phyloP scores from a whole-genome alignment of 2,329 filamentous ascomycete genomes.

The Chaetothyriales sp. region DNA sequence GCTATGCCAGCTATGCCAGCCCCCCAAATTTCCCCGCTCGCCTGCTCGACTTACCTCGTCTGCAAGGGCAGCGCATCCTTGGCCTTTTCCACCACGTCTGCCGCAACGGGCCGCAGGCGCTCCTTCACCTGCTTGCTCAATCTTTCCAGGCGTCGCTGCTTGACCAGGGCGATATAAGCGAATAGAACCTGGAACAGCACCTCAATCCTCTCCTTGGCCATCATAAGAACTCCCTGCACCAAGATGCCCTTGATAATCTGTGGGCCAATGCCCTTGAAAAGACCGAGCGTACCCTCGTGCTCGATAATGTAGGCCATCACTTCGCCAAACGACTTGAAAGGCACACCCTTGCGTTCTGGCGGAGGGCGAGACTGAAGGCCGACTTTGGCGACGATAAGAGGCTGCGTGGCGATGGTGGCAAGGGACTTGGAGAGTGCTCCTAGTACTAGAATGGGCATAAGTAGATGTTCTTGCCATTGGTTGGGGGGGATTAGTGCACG shows the following conservation, averaged over 20 bases:
- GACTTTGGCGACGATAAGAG: constrained; percentile 94
- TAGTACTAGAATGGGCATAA: constrained; percentile 44
- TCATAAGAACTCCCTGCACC: constrained; percentile 95
- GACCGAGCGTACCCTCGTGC: constrained; percentile 64
- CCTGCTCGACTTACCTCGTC: constrained; percentile 27
- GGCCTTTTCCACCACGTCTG: constrained; percentile 30
- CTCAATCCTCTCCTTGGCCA: constrained; percentile 96
- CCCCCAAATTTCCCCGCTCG: too few relatives aligned
- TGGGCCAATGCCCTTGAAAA: constrained; percentile 94
- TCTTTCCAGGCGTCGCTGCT: constrained; percentile 54
- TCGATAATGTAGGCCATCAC: constrained; percentile 90
- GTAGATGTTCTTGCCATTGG: not conserved
- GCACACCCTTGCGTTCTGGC: constrained; percentile 66
- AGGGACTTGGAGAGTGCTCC: constrained; percentile 85
- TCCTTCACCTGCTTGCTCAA: constrained; percentile 34
- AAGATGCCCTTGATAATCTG: constrained; percentile 85
- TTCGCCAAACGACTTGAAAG: constrained; percentile 83
- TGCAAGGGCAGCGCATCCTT: constrained; percentile 37
- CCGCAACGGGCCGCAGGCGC: constrained; percentile 8
- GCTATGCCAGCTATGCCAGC: not conserved
- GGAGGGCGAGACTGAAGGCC: constrained; percentile 89
- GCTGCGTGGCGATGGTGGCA: constrained; percentile 83
- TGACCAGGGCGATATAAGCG: constrained; percentile 59
- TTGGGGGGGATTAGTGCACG: constrained; percentile 27
- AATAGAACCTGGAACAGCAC: constrained; percentile 74